Percentiles rank a stretch among this genome's conserved stretches.
phyloP scores from a whole-genome alignment of 2,329 filamentous ascomycete species.

The Claviceps maximensis region DNA sequence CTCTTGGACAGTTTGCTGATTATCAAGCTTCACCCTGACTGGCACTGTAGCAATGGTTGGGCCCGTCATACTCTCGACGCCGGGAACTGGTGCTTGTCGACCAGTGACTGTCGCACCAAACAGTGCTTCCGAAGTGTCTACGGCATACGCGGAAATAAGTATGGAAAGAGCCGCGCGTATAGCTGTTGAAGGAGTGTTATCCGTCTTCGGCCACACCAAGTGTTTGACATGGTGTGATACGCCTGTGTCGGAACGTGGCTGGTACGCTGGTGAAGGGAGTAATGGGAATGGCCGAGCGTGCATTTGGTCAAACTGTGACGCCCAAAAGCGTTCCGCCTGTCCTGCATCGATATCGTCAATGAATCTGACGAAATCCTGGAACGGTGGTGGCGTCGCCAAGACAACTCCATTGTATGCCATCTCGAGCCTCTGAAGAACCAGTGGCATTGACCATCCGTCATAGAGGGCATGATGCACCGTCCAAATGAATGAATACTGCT shows the following conservation, averaged over 20 bases:
- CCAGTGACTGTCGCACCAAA: constrained; percentile 15
- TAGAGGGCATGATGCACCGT: constrained; percentile 36
- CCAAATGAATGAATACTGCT: constrained; percentile 26
- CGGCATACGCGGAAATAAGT: constrained; percentile 22
- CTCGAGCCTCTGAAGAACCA: constrained; percentile 27
- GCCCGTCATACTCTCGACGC: constrained; percentile 14
- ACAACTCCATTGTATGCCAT: constrained; percentile 18
- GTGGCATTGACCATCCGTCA: constrained; percentile 36
- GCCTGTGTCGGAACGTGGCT: constrained; percentile 14
- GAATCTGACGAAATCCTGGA: constrained; percentile 29
- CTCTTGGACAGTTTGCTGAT: constrained; percentile 15
- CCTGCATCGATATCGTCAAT: not conserved
- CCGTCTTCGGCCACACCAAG: constrained; percentile 11
- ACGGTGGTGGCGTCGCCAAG: constrained; percentile 15
- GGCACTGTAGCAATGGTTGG: constrained; percentile 18
- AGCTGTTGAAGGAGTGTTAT: constrained; percentile 8
- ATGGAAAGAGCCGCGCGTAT: constrained; percentile 15
- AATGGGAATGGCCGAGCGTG: not conserved
- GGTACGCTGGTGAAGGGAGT: not conserved
- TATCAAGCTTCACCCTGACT: constrained; percentile 16
- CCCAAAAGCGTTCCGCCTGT: not conserved
- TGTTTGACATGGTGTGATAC: constrained; percentile 19
- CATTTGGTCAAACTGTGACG: not conserved
- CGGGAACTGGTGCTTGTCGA: constrained; percentile 11
- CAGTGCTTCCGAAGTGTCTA: constrained; percentile 17